Evolutionary conservation across 345 rosid species (phyloP), one percentile per base, ranked within the genome.

Genomic region (Hypericum perforatum): DNA sequence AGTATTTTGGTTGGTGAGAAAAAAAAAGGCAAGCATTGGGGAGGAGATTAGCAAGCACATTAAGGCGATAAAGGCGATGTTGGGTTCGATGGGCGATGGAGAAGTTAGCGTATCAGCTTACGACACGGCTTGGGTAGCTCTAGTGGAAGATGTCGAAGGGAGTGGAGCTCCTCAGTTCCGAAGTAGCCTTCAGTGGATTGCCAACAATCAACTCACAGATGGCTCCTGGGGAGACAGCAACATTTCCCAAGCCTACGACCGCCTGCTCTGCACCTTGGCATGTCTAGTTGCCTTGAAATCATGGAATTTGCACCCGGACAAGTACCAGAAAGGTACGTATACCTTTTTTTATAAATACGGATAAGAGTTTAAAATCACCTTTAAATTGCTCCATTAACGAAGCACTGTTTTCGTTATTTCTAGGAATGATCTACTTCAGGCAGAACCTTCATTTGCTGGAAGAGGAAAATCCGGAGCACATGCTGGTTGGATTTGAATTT

Each of bases 111-210:
- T 75, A 32, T 94, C 99, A 8, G 89, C 99, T 6, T 94, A 94
- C 39, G 99, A 94, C 63, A 94, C 99, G 1, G 95, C 99, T 0
- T 94, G 99, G 99, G 99, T 89, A n/a, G 97, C 95, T 45, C 73
- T 92, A 5, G 77, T 89, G 0, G 72, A 89, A 53, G 85, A 75
- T 49, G 62, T 74, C 5, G 7, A 68, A 0, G 82, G 78, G 15
- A 64, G 73, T 32, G 75, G 76, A 7, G 39, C 56, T 45, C 99
- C 99, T 37, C 91, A 83, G 48, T 92, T 92, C 71, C 91, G 95
- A 4, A 63, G 79, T 0, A 70, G 78, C 63, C 73, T 92, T 29
- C 60, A 61, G 37, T 92, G 99, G 99, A 92, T 92, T 11, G 82
- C 76, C 13, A 56, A 69, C 16, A 85, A 86, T 51, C 95, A 92